Percentiles rank a stretch among this genome's conserved stretches.
Evolutionary conservation across 305 asterid genomes (phyloP).

Genomic region (Rubia peregrina): DNA sequence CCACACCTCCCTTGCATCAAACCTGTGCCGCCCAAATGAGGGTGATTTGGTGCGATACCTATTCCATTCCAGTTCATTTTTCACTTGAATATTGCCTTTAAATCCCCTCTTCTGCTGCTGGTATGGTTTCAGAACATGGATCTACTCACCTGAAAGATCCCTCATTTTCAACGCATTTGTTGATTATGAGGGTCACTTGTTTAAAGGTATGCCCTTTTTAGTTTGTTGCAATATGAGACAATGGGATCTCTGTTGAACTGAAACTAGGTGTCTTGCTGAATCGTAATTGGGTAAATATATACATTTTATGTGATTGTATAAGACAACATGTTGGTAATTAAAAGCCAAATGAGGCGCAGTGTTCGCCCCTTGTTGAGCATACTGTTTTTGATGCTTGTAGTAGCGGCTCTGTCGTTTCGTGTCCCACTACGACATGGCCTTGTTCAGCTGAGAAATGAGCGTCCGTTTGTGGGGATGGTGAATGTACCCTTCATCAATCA

Average conservation of each 20-base stretch:
- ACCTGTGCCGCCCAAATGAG: slow-evolving; percentile 1
- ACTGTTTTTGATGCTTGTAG: slow-evolving; percentile 40
- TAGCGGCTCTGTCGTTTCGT: slow-evolving; percentile 42
- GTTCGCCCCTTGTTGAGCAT: slow-evolving; percentile 51
- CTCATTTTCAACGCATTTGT: neutral
- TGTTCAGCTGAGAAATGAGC: slow-evolving; percentile 34
- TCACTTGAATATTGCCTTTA: neutral
- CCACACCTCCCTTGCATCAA: neutral
- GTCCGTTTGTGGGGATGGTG: slow-evolving; percentile 21
- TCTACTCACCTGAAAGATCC: neutral
- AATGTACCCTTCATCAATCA: slow-evolving; percentile 38
- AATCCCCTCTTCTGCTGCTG: neutral
- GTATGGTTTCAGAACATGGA: slow-evolving; percentile 2
- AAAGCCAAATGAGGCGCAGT: slow-evolving; percentile 45
- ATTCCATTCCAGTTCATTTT: neutral
- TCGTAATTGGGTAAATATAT: neutral
- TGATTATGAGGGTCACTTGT: neutral
- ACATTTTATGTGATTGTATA: no score
- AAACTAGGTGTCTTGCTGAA: neutral
- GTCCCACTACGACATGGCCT: slow-evolving; percentile 39
- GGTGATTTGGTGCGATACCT: neutral
- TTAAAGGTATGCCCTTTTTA: slow-evolving; percentile 10
- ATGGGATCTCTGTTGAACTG: slow-evolving; percentile 23
- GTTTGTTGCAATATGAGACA: slow-evolving; percentile 5
- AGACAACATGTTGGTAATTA: neutral